These are phyloP conservation scores for Aspergillus pseudotamarii DNA, from an alignment of 2,329 filamentous ascomycete genomes.

Conservation along the genomic window DNA sequence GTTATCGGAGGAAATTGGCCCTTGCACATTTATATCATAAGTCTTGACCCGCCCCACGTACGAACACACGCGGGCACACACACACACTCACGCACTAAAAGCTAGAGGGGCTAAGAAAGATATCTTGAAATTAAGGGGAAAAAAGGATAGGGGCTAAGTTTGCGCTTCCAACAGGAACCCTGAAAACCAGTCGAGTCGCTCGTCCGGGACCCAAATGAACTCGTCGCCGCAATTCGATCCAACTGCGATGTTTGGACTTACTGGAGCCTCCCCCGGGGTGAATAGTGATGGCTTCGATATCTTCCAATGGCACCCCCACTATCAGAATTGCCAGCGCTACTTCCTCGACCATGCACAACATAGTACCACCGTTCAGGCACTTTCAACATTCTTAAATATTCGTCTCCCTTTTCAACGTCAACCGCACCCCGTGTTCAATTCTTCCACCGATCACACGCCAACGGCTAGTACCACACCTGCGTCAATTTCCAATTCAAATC, in stretches of 20 bases:
- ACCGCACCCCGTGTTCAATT: slow-evolving; percentile 51
- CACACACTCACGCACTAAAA: background rate
- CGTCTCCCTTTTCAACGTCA: slow-evolving; percentile 80
- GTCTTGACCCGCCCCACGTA: background rate
- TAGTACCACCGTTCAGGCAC: slow-evolving; percentile 77
- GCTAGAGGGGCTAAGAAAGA: slow-evolving; percentile 3
- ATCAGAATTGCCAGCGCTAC: slow-evolving; percentile 85
- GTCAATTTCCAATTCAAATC: slow-evolving; percentile 40
- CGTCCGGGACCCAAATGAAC: slow-evolving; percentile 30
- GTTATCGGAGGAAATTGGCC: background rate
- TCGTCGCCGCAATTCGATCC: slow-evolving; percentile 39
- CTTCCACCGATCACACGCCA: slow-evolving; percentile 38
- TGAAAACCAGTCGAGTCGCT: slow-evolving; percentile 18
- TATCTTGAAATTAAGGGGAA: slow-evolving; percentile 6
- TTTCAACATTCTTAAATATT: slow-evolving; percentile 91
- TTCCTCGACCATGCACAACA: slow-evolving; percentile 92
- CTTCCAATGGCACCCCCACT: slow-evolving; percentile 89
- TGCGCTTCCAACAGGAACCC: slow-evolving; percentile 22
- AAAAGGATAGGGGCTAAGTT: slow-evolving; percentile 15
- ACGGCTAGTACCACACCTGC: slow-evolving; percentile 46
- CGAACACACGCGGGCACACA: background rate
- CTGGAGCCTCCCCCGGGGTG: slow-evolving; percentile 38
- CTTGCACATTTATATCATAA: background rate
- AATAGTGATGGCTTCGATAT: slow-evolving; percentile 61
- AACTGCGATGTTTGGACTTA: slow-evolving; percentile 40